Conservation (phyloP, 129 eudicot genomes). For the Glebionis coronaria region DNA sequence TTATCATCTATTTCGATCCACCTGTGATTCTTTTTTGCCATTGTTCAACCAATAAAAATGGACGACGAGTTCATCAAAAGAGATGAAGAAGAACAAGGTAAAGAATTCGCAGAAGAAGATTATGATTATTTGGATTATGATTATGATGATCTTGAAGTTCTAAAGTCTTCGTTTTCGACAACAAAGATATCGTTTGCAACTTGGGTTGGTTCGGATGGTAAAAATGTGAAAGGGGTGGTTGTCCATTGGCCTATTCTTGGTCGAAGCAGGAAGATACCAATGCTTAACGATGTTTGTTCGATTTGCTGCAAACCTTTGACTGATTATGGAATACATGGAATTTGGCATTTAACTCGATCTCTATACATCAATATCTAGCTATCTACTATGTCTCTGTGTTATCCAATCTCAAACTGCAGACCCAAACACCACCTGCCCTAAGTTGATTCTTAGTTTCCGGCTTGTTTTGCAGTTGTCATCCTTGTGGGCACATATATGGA, state of each 20-base stretch:
- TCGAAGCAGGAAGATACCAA: not conserved
- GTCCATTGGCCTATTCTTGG: not conserved
- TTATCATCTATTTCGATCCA: not conserved
- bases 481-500: constrained; percentile 4
- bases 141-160: not conserved
- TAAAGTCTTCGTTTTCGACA: not conserved
- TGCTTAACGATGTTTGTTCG: not conserved
- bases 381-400: too few relatives aligned
- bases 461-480: not conserved
- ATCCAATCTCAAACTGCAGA: not conserved
- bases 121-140: not conserved
- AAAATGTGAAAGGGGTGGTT: not conserved
- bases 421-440: too few relatives aligned
- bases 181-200: not conserved
- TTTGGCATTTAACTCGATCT: not conserved
- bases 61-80: not conserved
- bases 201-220: not conserved
- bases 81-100: not conserved
- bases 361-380: too few relatives aligned
- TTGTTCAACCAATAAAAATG: too few relatives aligned
- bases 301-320: not conserved
- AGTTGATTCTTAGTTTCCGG: not conserved
- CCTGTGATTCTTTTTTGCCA: not conserved
- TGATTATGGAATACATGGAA: not conserved
- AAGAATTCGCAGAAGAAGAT: not conserved